Evolutionary conservation across 208 protist species (phyloP), one percentile per base, ranked within the genome.

Genomic region (Borovskyia barvae): DNA sequence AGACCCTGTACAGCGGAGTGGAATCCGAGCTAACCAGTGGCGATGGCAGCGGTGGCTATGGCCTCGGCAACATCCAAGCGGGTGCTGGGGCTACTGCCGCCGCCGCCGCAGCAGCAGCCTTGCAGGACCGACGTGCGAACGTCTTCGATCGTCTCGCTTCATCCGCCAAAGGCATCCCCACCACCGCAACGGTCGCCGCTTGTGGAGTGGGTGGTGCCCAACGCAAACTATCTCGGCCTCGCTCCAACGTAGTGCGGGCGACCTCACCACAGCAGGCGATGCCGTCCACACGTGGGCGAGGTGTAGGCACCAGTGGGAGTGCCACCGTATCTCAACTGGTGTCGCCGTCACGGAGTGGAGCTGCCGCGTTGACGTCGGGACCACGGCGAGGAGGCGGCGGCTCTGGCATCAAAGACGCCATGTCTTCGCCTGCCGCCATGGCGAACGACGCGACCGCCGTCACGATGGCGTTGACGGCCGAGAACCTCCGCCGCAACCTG

Each of bases 401-500:
- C n/a, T n/a, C n/a, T n/a, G n/a, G n/a, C n/a, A n/a, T n/a, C n/a
- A n/a, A n/a, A n/a, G n/a, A n/a, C n/a, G n/a, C n/a, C n/a, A n/a
- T n/a, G n/a, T 22, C 52, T 25, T 19, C 36, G 11, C 30, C 26
- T 17, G 14, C 37, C 3, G 24, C 52, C 5, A 11, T 19, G 15
- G 39, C 52, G 5, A 20, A 6, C 12, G 36, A 7, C 36, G 22
- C 39, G 6, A 6, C 28, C 5, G 22, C 36, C 29, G 30, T 45
- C 26, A 51, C 64, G 11, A 49, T 35, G 24, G 55, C 32, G 37
- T 50, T 71, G 22, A 71, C 64, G 17, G 64, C 64, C 9, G 64
- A 64, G 32, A 71, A 71, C 26, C 29, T 71, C 33, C 54, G 64
- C 17, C 64, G 64, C 45, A 71, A 71, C 54, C 15, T 58, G 15